Conservation (phyloP, 2,329 filamentous ascomycete species). For the Coniochaeta pulveracea region DNA sequence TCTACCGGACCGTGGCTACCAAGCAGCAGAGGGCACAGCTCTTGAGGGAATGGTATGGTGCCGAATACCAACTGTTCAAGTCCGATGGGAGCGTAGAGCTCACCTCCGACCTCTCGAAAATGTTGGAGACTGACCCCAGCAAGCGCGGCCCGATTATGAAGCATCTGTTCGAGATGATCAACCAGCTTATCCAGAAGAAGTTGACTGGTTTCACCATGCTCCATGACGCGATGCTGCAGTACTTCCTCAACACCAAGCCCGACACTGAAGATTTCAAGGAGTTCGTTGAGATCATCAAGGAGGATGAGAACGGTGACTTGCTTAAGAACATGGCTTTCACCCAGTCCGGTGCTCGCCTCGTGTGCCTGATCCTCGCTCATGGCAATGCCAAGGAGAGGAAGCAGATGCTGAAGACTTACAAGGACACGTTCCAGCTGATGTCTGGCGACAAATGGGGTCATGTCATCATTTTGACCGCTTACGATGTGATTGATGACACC, state of each 20-base stretch:
- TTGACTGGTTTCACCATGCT: conserved; percentile 95
- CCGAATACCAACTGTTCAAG: conserved; percentile 79
- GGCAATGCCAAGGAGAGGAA: conserved; percentile 90
- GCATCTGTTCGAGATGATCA: conserved; percentile 76
- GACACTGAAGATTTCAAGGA: conserved; percentile 75
- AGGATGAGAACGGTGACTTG: conserved; percentile 81
- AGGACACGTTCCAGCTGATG: conserved; percentile 79
- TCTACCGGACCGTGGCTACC: conserved; percentile 82
- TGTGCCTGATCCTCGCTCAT: conserved; percentile 72
- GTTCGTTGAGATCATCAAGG: conserved; percentile 83
- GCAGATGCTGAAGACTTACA: conserved; percentile 73
- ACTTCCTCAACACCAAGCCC: conserved; percentile 69
- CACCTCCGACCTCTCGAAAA: conserved; percentile 60
- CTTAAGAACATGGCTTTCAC: conserved; percentile 96
- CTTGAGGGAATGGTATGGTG: conserved; percentile 90
- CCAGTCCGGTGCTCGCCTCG: conserved; percentile 71
- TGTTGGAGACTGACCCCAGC: conserved; percentile 67
- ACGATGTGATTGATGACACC: conserved; percentile 91
- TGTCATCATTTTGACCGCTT: conserved; percentile 70
- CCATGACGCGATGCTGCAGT: conserved; percentile 96
- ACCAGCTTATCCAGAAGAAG: conserved; percentile 90
- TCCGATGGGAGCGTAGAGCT: conserved; percentile 37
- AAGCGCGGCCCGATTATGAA: conserved; percentile 83
- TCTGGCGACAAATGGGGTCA: conserved; percentile 71
- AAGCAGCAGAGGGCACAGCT: conserved; percentile 76